Conservation (phyloP, 169 alveolate species). For the Eimeria necatrix region DNA sequence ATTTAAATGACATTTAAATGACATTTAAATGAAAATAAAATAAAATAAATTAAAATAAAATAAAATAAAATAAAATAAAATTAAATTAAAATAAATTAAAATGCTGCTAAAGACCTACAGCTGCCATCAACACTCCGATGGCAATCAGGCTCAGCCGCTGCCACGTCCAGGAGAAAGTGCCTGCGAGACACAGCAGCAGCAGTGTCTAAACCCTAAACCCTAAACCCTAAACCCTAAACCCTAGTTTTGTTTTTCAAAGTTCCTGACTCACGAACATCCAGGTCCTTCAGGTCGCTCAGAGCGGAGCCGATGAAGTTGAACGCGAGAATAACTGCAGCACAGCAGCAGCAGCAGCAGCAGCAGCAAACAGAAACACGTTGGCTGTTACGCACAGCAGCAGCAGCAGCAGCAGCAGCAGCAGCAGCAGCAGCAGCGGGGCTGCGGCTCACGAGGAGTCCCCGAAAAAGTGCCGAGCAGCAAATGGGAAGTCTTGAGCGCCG, state of each 20-base stretch:
- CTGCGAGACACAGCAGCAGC: background rate
- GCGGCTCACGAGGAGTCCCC: slow-evolving; percentile 59
- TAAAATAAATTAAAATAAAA: background rate
- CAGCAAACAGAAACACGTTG: background rate
- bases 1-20: too few relatives aligned
- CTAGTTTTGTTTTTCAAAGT: background rate
- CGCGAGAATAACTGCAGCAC: slow-evolving; percentile 44
- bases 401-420: too few relatives aligned
- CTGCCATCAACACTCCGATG: slow-evolving; percentile 53
- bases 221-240: slow-evolving; percentile 28
- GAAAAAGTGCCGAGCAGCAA: slow-evolving; percentile 69
- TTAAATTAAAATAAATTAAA: background rate
- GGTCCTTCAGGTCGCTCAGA: slow-evolving; percentile 14
- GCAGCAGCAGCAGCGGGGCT: too few relatives aligned
- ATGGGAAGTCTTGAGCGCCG: slow-evolving; percentile 48
- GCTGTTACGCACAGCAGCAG: too few relatives aligned
- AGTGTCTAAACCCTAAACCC: slow-evolving; percentile 8
- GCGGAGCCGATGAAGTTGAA: slow-evolving; percentile 62
- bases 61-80: background rate
- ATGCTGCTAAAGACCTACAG: background rate
- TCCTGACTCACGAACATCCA: slow-evolving; percentile 11
- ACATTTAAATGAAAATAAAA: too few relatives aligned
- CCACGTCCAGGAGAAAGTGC: slow-evolving; percentile 49
- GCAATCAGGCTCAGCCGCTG: slow-evolving; percentile 51
- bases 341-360: background rate